Conservation (phyloP, 148 eudicot genomes). For the Oxyria digyna region DNA sequence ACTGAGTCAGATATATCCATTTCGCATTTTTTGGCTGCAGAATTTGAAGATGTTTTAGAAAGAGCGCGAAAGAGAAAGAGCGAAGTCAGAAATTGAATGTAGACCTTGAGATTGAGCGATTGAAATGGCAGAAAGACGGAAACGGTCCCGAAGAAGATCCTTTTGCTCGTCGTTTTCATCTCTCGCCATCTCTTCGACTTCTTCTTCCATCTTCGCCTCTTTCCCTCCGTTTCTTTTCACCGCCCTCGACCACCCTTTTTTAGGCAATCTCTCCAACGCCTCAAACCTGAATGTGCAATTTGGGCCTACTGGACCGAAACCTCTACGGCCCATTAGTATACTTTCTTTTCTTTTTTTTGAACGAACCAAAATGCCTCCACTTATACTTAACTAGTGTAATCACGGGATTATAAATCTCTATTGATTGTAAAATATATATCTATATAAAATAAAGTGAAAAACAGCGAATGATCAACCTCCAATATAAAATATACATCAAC, state of each 20-base stretch:
- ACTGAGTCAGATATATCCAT: slow-evolving; percentile 72
- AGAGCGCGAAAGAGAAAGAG: neutral
- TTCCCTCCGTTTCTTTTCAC: neutral
- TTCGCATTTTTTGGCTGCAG: slow-evolving; percentile 47
- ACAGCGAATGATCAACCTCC: too few species aligned
- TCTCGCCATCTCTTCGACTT: slow-evolving; percentile 17
- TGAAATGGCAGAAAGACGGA: slow-evolving; percentile 61
- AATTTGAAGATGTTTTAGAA: neutral
- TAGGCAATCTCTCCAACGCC: neutral
- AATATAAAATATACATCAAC: too few species aligned
- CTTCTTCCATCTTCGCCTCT: slow-evolving; percentile 19
- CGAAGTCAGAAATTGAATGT: neutral
- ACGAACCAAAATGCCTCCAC: too few species aligned
- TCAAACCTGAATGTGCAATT: neutral
- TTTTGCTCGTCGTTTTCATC: slow-evolving; percentile 43
- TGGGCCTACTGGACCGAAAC: neutral
- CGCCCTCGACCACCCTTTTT: neutral
- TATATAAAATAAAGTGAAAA: too few species aligned
- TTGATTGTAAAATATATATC: too few species aligned
- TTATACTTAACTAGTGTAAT: too few species aligned
- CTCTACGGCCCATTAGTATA: neutral
- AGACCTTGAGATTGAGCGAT: slow-evolving; percentile 68
- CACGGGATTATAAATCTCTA: too few species aligned
- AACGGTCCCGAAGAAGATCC: slow-evolving; percentile 51
- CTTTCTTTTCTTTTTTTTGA: neutral